Base-by-base conservation (phyloP, 2,329 filamentous ascomycete genomes). In the Ustulina deusta region DNA sequence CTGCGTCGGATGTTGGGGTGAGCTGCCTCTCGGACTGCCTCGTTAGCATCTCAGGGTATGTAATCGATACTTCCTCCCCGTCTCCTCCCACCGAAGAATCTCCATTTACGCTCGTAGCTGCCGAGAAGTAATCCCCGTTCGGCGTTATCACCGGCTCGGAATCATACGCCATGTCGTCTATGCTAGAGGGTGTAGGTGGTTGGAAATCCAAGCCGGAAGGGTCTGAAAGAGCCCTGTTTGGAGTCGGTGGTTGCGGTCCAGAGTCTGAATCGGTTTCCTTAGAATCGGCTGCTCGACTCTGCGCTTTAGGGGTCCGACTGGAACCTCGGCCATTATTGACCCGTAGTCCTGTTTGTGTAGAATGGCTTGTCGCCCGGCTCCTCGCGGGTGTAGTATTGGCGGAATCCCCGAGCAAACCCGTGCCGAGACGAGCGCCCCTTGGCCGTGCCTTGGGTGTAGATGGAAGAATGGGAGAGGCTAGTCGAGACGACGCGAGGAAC, bases 141-240 rank as follows among this genome's bases (percentile, higher is more conserved):
- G 73, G 72, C 32, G 74, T 73, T 69, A 75, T 69, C 22, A 71
- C 68, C 4, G 77, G 77, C 60, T 79, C 77, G n/a, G 77, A 79
- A 60, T 79, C 76, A 61, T 79, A 79, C 6, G 73, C 76, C 48
- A 73, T 61, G 11, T 78, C 74, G 27, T 70, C 69, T 34, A 66
- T 63, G 60, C 73, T 75, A 11, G 76, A 71, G 2, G 75, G 75
- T 36, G 75, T 77, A n/a, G 74, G 66, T 3, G 75, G 73, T 42
- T 73, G 73, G 56, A 65, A 74, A 32, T 69, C 66, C 2, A 65
- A 38, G 42, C 62, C 56, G 0, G 66, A 44, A 15, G 75, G 71
- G 7, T 77, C 75, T n/a, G 75, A 71, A 20, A 70, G 61, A 36
- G 72, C 60, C 29, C 75, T 69, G n/a, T 34, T 63, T n/a, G 73